A percentile compares a stretch with the other conserved stretches of the same genome.
Conservation (phyloP, 2,329 filamentous ascomycete species). For the Lachnellula occidentalis region DNA sequence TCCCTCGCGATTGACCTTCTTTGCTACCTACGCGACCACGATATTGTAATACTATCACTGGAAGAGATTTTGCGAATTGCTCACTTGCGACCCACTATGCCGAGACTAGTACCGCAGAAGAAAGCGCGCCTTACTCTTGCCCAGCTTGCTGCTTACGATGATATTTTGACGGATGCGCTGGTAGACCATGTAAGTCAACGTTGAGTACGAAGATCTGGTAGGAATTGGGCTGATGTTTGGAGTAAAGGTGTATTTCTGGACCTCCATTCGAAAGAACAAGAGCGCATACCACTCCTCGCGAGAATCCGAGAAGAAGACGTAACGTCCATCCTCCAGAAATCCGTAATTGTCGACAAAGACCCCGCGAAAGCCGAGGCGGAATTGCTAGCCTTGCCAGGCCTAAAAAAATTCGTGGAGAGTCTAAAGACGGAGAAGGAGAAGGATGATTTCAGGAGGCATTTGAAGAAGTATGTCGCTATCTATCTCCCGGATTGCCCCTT, state of each 20-base stretch:
- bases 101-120: conserved; percentile 33
- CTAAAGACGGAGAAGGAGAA: conserved; percentile 73
- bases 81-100: conserved; percentile 30
- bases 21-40: not conserved
- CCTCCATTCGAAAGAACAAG: conserved; percentile 89
- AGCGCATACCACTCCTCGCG: conserved; percentile 80
- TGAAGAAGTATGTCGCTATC: conserved; percentile 86
- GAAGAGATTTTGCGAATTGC: too few species aligned
- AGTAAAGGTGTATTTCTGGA: conserved; percentile 87
- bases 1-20: not conserved
- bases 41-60: not conserved
- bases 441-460: conserved; percentile 78
- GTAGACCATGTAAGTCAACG: conserved; percentile 76
- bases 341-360: conserved; percentile 73
- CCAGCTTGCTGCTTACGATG: conserved; percentile 89
- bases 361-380: conserved; percentile 63
- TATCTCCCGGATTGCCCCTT: conserved; percentile 93
- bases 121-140: conserved; percentile 75
- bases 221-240: conserved; percentile 7
- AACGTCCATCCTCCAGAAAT: conserved; percentile 52
- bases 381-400: conserved; percentile 65
- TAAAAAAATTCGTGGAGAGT: conserved; percentile 63
- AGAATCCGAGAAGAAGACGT: conserved; percentile 59
- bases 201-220: not conserved
- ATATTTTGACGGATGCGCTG: conserved; percentile 89